Conservation (phyloP, 2,329 filamentous ascomycete genomes). For the Colletotrichum kahawae region DNA sequence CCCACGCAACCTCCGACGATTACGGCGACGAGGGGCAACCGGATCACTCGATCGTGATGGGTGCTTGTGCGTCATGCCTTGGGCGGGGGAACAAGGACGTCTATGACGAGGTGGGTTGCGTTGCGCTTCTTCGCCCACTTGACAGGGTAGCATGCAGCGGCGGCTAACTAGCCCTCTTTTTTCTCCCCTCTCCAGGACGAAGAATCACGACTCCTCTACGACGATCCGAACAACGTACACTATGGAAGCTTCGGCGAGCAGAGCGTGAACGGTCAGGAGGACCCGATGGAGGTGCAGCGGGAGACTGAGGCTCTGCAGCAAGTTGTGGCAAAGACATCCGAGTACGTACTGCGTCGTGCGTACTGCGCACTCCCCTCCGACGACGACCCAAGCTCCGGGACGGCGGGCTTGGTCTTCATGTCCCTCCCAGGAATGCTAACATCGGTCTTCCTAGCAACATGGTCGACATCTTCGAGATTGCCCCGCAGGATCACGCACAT, state of each 20-base stretch:
- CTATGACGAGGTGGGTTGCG: conserved; percentile 57
- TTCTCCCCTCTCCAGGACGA: conserved; percentile 49
- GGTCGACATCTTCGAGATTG: conserved; percentile 71
- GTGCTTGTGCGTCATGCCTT: conserved; percentile 66
- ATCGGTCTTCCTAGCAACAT: conserved; percentile 56
- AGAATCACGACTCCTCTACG: conserved; percentile 63
- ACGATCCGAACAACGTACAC: conserved; percentile 62
- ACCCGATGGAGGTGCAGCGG: conserved; percentile 66
- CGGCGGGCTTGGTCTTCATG: conserved; percentile 10
- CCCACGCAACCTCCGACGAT: background rate
- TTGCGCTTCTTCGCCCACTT: background rate
- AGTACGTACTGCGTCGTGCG: conserved; percentile 49
- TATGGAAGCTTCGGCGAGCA: conserved; percentile 69
- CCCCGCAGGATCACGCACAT: conserved; percentile 51
- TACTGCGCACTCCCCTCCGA: background rate
- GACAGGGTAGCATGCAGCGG: background rate
- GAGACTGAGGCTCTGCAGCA: conserved; percentile 69
- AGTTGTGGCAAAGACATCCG: conserved; percentile 68
- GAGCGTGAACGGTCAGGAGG: conserved; percentile 57
- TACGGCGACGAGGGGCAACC: background rate
- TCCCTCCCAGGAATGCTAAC: conserved; percentile 19
- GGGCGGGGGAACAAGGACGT: conserved; percentile 55
- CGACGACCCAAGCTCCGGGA: conserved; percentile 8
- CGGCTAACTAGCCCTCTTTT: background rate
- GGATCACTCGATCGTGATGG: conserved; percentile 47